phyloP scores from a whole-genome alignment of 768 basidiomycete genomes.

The Fibroporia radiculosa region DNA sequence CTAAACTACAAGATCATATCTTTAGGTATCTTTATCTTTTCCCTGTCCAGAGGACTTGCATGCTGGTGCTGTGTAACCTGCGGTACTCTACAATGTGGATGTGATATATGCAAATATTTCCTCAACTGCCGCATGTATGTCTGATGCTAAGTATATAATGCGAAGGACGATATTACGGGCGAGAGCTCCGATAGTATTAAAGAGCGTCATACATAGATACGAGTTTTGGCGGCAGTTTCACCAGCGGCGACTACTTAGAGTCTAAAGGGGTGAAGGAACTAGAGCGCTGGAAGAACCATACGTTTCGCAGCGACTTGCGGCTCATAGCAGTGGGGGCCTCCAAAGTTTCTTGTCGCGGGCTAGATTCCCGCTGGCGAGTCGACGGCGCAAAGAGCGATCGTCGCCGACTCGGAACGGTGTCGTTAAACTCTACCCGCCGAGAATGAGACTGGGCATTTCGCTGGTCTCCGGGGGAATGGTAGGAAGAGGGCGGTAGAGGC shows the following conservation, averaged over 20 bases:
- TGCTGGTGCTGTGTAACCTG: not conserved
- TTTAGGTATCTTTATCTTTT: not conserved
- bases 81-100: no score
- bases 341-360: not conserved
- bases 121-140: no score
- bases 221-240: no score
- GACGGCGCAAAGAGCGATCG: slow-evolving; percentile 16
- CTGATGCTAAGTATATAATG: no score
- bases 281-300: slow-evolving; percentile 17
- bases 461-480: no score
- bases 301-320: slow-evolving; percentile 11
- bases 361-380: slow-evolving; percentile 9
- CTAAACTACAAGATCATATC: no score
- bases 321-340: slow-evolving; percentile 1
- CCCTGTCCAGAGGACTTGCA: not conserved
- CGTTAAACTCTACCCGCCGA: slow-evolving; percentile 2
- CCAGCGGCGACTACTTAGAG: not conserved
- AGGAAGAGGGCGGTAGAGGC: not conserved
- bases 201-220: no score
- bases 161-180: no score
- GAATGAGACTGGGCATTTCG: not conserved
- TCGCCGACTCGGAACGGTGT: slow-evolving; percentile 9
- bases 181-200: no score
- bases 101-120: no score
- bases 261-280: slow-evolving; percentile 13